Percentiles rank a stretch among this genome's conserved stretches.
Conservation (phyloP, 352 stramenopile species). For the Thalassiosira hispida region DNA sequence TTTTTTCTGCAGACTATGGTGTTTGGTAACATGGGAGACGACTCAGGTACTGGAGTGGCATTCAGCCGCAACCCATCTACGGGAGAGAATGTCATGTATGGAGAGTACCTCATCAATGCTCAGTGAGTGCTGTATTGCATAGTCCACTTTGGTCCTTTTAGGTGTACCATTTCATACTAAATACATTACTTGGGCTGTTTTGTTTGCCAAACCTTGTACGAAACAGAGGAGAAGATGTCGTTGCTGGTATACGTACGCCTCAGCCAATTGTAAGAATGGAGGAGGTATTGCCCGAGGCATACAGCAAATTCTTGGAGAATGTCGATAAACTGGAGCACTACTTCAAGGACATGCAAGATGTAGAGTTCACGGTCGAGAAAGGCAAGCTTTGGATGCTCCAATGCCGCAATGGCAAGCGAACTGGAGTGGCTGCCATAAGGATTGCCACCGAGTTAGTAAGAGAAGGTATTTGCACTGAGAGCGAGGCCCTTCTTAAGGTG, state of each 20-base stretch:
- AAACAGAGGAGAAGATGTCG: constrained; percentile 83
- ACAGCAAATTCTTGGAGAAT: constrained; percentile 83
- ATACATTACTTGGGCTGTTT: no score
- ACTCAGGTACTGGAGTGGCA: constrained; percentile 75
- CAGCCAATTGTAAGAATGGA: constrained; percentile 77
- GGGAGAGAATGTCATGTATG: constrained; percentile 80
- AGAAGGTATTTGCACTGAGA: constrained; percentile 81
- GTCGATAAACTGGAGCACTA: constrained; percentile 77
- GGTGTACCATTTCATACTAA: no score
- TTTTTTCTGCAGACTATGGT: constrained; percentile 85
- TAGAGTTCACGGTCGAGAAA: constrained; percentile 88
- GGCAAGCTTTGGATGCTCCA: constrained; percentile 87
- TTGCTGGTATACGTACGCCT: constrained; percentile 86
- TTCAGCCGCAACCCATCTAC: constrained; percentile 84
- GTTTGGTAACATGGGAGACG: constrained; percentile 81
- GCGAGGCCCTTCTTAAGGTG: constrained; percentile 82
- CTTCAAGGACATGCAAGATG: constrained; percentile 85
- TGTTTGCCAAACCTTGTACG: no score
- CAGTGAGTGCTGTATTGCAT: constrained; percentile 28
- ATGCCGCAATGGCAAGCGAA: constrained; percentile 84
- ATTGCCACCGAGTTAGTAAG: constrained; percentile 86
- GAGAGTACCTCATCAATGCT: constrained; percentile 85
- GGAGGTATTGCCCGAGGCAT: constrained; percentile 69
- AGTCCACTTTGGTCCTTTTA: no score
- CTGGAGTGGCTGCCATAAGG: constrained; percentile 80